A percentile compares a stretch with the other conserved stretches of the same genome.
Evolutionary conservation across 2,329 filamentous ascomycete genomes (phyloP).

Genomic region (Colletotrichum navitas): DNA sequence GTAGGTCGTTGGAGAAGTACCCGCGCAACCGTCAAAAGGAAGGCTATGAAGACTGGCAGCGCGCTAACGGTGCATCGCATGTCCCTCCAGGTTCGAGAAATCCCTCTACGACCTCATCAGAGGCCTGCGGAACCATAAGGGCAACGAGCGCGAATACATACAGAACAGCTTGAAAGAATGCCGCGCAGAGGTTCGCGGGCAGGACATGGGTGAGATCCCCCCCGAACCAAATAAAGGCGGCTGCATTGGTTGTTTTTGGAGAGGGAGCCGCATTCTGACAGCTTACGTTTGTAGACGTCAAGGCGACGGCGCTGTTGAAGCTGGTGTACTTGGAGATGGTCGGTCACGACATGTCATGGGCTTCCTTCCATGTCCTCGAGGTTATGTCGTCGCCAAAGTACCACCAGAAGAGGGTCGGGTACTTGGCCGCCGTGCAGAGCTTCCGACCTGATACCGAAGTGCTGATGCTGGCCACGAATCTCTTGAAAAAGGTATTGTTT

Average conservation of each 20-base stretch:
- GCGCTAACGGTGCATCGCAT: conserved; percentile 28
- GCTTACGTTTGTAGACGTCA: conserved; percentile 75
- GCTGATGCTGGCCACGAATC: conserved; percentile 95
- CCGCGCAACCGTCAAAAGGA: neutral
- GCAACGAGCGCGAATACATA: conserved; percentile 94
- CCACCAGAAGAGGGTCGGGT: conserved; percentile 94
- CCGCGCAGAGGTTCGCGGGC: conserved; percentile 88
- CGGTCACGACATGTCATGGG: conserved; percentile 99
- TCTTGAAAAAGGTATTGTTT: conserved; percentile 84
- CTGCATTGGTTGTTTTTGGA: neutral
- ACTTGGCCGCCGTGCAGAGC: conserved; percentile 94
- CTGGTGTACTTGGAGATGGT: conserved; percentile 99
- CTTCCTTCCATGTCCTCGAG: conserved; percentile 96
- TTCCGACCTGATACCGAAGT: conserved; percentile 97
- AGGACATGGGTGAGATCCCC: conserved; percentile 82
- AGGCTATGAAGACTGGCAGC: neutral
- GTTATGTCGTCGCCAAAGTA: conserved; percentile 98
- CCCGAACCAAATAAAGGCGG: neutral
- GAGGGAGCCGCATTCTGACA: conserved; percentile 30
- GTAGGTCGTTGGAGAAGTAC: conserved; percentile 23
- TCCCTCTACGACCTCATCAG: conserved; percentile 98
- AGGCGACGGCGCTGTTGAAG: conserved; percentile 95
- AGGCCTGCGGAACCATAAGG: conserved; percentile 94
- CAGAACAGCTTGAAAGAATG: conserved; percentile 95
- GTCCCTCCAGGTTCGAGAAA: conserved; percentile 90